A percentile compares a stretch with the other conserved stretches of the same genome.
These are phyloP conservation scores for Rosellinia necatrix DNA, from an alignment of 2,329 filamentous ascomycete genomes.

Conservation along the genomic window DNA sequence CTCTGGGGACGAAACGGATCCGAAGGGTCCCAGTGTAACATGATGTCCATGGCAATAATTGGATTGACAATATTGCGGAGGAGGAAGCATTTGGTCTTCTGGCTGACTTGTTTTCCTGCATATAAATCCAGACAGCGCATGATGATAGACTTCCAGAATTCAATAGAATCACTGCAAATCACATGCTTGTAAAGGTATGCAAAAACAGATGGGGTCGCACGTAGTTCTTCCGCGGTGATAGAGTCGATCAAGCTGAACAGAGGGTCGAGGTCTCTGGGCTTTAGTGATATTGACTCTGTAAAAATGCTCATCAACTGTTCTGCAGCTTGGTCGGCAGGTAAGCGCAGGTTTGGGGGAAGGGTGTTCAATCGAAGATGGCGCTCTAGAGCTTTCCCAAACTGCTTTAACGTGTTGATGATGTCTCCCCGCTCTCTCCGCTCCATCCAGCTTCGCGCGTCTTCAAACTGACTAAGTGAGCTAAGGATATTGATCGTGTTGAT, in stretches of 20 bases:
- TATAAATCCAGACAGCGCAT: conserved; percentile 89
- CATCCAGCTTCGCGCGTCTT: conserved; percentile 72
- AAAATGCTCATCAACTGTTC: conserved; percentile 88
- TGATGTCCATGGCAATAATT: conserved; percentile 94
- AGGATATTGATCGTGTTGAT: conserved; percentile 89
- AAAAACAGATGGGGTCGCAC: conserved; percentile 74
- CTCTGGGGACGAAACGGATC: conserved; percentile 64
- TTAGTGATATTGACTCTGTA: conserved; percentile 76
- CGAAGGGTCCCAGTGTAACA: conserved; percentile 73
- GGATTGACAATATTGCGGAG: conserved; percentile 94
- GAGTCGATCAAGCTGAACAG: conserved; percentile 84
- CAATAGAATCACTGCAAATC: conserved; percentile 81
- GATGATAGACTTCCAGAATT: conserved; percentile 82
- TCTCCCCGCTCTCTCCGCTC: conserved; percentile 68
- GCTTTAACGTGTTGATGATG: conserved; percentile 62
- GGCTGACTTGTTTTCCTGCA: conserved; percentile 74
- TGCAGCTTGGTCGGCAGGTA: conserved; percentile 86
- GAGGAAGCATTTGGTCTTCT: conserved; percentile 91
- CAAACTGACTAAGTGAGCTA: conserved; percentile 73
- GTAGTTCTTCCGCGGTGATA: conserved; percentile 82
- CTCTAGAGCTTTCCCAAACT: conserved; percentile 78
- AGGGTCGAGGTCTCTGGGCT: conserved; percentile 77
- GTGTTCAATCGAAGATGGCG: conserved; percentile 71
- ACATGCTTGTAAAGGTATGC: conserved; percentile 84
- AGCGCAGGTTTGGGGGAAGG: conserved; percentile 72